Evolutionary conservation across 2,329 filamentous ascomycete genomes (phyloP), one percentile per base, ranked within the genome.

Genomic region (Cladophialophora carrionii): DNA sequence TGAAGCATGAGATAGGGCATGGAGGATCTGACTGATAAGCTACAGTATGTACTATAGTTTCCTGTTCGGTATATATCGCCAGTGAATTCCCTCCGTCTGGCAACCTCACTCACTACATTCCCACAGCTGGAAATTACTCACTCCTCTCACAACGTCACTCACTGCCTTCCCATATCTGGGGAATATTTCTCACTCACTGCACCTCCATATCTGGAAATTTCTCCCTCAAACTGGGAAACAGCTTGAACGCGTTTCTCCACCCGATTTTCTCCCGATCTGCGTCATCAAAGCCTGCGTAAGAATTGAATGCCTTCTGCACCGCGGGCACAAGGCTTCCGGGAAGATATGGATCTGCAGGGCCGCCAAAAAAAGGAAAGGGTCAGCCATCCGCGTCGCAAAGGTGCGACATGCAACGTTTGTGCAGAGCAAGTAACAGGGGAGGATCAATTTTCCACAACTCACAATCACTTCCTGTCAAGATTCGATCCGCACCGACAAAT

Each of bases 391-490:
- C n/a, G 51, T 59, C 24, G 22, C 20, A 26, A 24, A 59, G 10
- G 32, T 41, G 12, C 34, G 4, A 34, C 10, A 1, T 22, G 22
- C 8, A 60, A 17, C n/a, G 17, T 24, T 29, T 29, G 3, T 12
- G 31, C 9, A 22, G 5, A 10, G 5, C 17, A n/a, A 24, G 4
- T 48, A 22, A 10, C n/a, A 6, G 14, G 48, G 29, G n/a, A 2
- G n/a, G 7, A 2, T 8, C 10, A 22, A 10, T 14, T 7, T 4
- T 43, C 17, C 12, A 31, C 8, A 24, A 65, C 68, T 61, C 53
- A 74, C 73, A 74, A 60, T 74, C 72, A 7, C 69, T 72, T 5
- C 72, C 73, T 22, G 69, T 72, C 41, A 74, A 43, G 14, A 74
- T 64, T 20, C 62, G 62, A 17, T 66, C 65, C 1, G 65, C 41